Percentiles rank a stretch among this genome's conserved stretches.
These are phyloP conservation scores for Schizothecium vesticola DNA, from an alignment of 495 filamentous ascomycete genomes.

Conservation along the genomic window DNA sequence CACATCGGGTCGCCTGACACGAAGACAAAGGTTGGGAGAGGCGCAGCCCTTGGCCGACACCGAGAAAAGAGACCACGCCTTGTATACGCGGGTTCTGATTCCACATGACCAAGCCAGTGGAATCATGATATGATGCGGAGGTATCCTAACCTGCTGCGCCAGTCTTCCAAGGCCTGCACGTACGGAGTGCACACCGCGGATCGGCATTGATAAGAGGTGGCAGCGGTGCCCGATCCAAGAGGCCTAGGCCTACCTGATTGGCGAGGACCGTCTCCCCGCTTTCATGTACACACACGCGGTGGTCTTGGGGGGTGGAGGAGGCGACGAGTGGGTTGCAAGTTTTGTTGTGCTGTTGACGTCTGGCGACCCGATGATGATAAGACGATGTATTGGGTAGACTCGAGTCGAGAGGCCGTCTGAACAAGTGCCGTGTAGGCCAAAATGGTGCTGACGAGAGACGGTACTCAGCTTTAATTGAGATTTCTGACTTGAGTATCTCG, in stretches of 20 bases:
- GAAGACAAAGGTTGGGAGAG: background rate
- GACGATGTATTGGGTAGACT: background rate
- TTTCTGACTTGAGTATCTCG: background rate
- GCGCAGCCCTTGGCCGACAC: background rate
- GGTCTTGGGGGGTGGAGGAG: background rate
- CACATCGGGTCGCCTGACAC: background rate
- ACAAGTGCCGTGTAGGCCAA: background rate
- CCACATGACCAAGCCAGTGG: background rate
- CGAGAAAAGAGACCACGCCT: background rate
- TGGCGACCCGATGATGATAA: background rate
- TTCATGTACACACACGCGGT: background rate
- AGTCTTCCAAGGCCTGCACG: background rate
- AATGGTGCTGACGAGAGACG: background rate
- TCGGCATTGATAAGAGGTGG: background rate
- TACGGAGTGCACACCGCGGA: background rate
- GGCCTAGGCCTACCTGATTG: background rate
- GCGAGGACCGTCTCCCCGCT: background rate
- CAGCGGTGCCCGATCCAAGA: background rate
- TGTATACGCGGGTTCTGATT: background rate
- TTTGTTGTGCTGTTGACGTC: background rate
- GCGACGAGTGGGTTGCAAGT: background rate
- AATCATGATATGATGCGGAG: background rate
- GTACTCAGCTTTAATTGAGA: background rate
- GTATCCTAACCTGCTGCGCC: background rate
- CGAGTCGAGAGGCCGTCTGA: background rate